These are phyloP conservation scores for Hibiscus syriacus DNA, from an alignment of 345 rosid genomes.

Conservation along the genomic window DNA sequence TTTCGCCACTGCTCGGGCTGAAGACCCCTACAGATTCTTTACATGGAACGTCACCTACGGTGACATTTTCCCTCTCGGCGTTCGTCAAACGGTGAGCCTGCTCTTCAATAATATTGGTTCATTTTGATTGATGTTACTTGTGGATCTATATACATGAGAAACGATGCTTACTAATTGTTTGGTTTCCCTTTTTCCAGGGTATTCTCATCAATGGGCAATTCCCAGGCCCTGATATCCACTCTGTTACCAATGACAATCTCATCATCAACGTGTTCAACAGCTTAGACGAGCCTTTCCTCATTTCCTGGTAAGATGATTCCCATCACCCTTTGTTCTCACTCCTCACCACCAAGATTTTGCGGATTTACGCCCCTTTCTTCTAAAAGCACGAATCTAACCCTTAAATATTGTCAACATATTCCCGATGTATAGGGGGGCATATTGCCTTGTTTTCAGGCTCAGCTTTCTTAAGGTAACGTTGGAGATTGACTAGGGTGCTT, in stretches of 20 bases:
- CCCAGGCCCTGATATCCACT: constrained; percentile 65
- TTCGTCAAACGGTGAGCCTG: constrained; percentile 35
- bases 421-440: too few relatives aligned
- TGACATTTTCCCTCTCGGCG: constrained; percentile 53
- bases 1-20: constrained; percentile 30
- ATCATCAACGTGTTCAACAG: constrained; percentile 56
- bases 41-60: constrained; percentile 63
- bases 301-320: constrained; percentile 38
- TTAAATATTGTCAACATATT: too few relatives aligned
- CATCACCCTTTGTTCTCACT: background rate
- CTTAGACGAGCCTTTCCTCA: constrained; percentile 53
- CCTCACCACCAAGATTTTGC: background rate
- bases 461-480: too few relatives aligned
- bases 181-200: constrained; percentile 28
- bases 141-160: background rate
- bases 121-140: background rate
- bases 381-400: background rate
- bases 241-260: constrained; percentile 58
- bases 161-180: background rate
- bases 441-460: too few relatives aligned
- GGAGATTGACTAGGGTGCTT: too few relatives aligned
- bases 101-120: background rate
- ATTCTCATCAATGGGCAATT: constrained; percentile 65
- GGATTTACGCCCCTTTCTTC: background rate
- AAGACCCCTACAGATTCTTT: constrained; percentile 52